Evolutionary conservation across 78 protist genomes (phyloP).

Genomic region (Dictyostelium discoideum): dicty_2.7 NC_007088.5:7783501-7784000

Average conservation of each 20-base stretch:
- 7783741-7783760: neutral
- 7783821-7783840: neutral
- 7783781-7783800: neutral
- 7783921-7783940: neutral
- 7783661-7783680: neutral
- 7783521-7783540: neutral
- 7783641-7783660: neutral
- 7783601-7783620: neutral
- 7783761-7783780: constrained; percentile 1
- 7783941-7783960: constrained; percentile 18
- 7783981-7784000: constrained; percentile 14
- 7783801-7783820: neutral
- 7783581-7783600: neutral
- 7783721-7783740: neutral
- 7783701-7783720: neutral
- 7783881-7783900: constrained; percentile 3
- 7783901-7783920: neutral
- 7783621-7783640: neutral
- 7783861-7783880: neutral
- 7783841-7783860: neutral
- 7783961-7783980: neutral
- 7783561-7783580: neutral
- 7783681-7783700: neutral
- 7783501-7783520: neutral
- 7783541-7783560: constrained; percentile 5